These are phyloP conservation scores for Neurospora sp. DNA, from an alignment of 495 filamentous ascomycete species.

Conservation along the genomic window DNA sequence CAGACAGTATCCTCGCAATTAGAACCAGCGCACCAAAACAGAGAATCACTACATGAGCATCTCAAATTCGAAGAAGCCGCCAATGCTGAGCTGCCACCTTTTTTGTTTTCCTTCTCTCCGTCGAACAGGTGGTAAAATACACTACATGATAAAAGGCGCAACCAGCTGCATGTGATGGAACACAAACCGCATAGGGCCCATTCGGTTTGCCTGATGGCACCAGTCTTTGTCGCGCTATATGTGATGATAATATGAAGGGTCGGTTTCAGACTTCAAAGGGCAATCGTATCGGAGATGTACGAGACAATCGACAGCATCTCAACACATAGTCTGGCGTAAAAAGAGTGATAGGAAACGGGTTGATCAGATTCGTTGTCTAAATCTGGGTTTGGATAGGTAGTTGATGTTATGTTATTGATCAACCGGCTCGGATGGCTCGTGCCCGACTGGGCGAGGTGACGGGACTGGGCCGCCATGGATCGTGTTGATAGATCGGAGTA, in stretches of 20 bases:
- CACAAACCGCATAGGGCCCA: background rate
- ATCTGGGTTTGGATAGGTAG: background rate
- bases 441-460: background rate
- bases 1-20: background rate
- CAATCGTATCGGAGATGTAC: background rate
- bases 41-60: background rate
- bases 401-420: background rate
- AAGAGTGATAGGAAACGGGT: background rate
- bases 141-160: background rate
- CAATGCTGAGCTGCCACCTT: background rate
- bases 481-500: background rate
- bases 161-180: background rate
- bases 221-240: background rate
- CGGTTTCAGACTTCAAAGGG: background rate
- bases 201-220: background rate
- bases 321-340: background rate
- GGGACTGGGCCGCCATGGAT: background rate
- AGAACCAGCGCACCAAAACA: background rate
- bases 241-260: background rate
- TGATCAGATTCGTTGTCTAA: background rate
- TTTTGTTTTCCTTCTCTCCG: background rate
- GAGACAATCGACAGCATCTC: background rate
- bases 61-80: background rate
- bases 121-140: background rate
- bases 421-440: background rate